Base-by-base conservation (phyloP, 106 monocot genomes). In the Acorus calamus region DNA sequence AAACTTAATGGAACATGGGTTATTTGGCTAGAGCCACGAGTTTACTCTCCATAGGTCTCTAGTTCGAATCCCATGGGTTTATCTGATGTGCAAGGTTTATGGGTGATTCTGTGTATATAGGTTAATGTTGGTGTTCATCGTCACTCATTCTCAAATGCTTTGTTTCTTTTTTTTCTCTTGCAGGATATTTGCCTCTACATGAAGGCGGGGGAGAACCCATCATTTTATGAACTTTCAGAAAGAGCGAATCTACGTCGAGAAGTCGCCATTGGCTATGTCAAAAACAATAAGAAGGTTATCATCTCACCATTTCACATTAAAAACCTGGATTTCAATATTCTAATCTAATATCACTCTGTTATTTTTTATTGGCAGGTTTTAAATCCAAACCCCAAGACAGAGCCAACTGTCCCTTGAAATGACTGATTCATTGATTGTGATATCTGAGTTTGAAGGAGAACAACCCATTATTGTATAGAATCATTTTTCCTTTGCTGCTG, bases 191-290 rank as follows among this genome's bases (percentile, higher is more conserved):
- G 78, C 47, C 67, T 91, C 52, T 98, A 98, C 74, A 86, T 84
- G 83, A 84, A 79, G 61, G 64, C 84, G 8, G 91, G 80, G 52
- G 96, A 98, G 74, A 83, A 47, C 4, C 85, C 83, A 47, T 98
- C 96, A 28, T 98, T 98, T 68, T 63, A 42, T 49, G 91, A 98
- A 80, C 85, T 98, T 46, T 74, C 87, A 46, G 96, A 98, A 69
- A 77, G 91, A 57, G 96, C 90, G 61, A 47, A 78, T 72, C 72
- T 98, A 68, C 86, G 96, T 4, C 75, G 73, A 3, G 96, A 98
- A 70, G 96, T 98, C 43, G 87, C 96, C 2, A 88, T 98, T 53
- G 94, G 94, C 52, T 96, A 82, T 73, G 62, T 82, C 2, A 87
- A 85, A 72, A 76, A 68, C 56, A 78, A 81, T 56, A 91, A 83